Evolutionary conservation across 2,329 filamentous ascomycete species (phyloP), one percentile per base, ranked within the genome.

Genomic region (Dichotomopilus funicola): DNA sequence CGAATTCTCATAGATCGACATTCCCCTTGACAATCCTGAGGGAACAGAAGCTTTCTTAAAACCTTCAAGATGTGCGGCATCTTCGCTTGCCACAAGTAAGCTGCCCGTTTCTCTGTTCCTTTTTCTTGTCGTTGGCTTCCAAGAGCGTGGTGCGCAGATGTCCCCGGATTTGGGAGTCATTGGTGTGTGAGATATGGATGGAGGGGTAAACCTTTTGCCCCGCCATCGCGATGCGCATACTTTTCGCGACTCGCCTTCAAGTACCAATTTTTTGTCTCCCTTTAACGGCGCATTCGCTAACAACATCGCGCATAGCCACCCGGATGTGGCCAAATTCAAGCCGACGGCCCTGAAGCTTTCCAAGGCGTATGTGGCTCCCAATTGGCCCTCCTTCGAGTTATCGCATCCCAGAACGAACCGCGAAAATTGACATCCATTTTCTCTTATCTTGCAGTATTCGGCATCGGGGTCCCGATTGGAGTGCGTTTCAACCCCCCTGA

Each of bases 401-500:
- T 27, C 19, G 19, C 19, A 27, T 27, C 19, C 19, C 19, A 27
- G 19, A 27, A 27, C 19, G 35, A 34, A 27, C 49, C 31, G 13
- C 49, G 49, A 59, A 56, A 59, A 27, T 48, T 59, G 65, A 55
- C 63, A 71, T 72, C 71, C 74, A 70, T 76, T 77, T 63, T 62
- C 55, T 57, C 58, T 64, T 62, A 61, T 64, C 62, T 67, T 62
- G 65, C 71, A 95, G 90, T 71, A 83, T 96, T 70, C 91, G 95
- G 67, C 94, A 99, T 76, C 87, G 94, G 74, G 94, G 94, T 66
- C 94, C 94, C 68, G 94, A 99, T 79, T 99, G 94, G 94, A 96
- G 90, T 94, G 78, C 87, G 88, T 83, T 59, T 56, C 47, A 50
- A 35, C 40, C 42, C 54, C 41, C 49, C 60, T 34, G 36, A 13